Evolutionary conservation across 805 yeast genomes (phyloP), one percentile per base, ranked within the genome.

Genomic region (Nakazawaea wickerhamii): DNA sequence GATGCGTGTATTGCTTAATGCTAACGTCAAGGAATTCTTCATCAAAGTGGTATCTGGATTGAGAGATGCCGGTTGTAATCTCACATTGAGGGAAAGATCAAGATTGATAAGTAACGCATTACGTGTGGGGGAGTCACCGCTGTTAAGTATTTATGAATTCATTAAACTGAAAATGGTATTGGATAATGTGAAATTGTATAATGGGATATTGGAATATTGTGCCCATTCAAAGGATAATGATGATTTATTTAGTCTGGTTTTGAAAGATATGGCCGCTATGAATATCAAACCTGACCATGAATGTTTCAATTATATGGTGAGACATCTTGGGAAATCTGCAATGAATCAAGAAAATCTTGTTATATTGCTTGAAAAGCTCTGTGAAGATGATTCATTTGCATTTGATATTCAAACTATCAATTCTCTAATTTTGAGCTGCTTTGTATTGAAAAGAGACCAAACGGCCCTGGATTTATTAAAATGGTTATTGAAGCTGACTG

Each of bases 101-200:
- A 33, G 38, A 26, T 30, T 37, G 35, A 34, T 37, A 10, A 28
- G 15, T 13, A 42, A 37, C 15, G 40, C 30, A 11, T 36, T 41
- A 14, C 20, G 28, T 13, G 22, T 41, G 3, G 44, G 36, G 5
- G 36, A 41, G n/a, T 41, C 44, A 6, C 26, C 23, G 8, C 36
- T 36, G 5, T 6, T 32, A 8, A 14, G 21, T 11, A 33, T 37
- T 14, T 42, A 42, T 19, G 11, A 26, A 6, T 37, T 26, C 30
- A 15, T 33, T 4, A 36, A 37, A 20, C 18, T 22, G 10, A 37
- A 27, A n/a, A 33, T 42, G 8, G 18, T 6, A 2, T 42, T 42
- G 5, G 34, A 37, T 21, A 35, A 42, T 21, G 25, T 38, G 13
- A 8, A 10, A 11, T 13, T 38, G 11, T 42, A 18, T 18, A 42